Conservation (phyloP, 2,329 filamentous ascomycete species). For the Claviceps pazoutovae region DNA sequence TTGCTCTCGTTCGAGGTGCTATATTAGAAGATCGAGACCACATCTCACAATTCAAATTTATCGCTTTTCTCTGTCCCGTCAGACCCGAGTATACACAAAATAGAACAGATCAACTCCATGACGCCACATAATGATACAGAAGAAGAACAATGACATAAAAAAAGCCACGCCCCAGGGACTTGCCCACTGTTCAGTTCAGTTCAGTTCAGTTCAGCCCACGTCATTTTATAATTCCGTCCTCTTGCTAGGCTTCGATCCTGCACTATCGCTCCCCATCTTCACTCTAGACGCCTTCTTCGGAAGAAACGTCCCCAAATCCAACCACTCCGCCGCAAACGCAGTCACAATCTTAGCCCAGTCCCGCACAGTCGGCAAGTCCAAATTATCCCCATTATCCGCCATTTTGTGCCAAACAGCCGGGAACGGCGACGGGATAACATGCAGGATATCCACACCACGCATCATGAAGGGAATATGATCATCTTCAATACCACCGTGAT, state of each 20-base stretch:
- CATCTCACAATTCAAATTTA: no score
- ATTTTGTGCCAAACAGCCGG: slow-evolving; percentile 82
- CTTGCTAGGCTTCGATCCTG: slow-evolving; percentile 12
- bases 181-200: not conserved
- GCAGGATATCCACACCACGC: slow-evolving; percentile 74
- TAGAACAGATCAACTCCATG: not conserved
- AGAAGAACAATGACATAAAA: not conserved
- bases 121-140: not conserved
- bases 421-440: slow-evolving; percentile 63
- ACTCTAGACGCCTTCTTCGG: slow-evolving; percentile 14
- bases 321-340: slow-evolving; percentile 81
- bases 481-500: slow-evolving; percentile 50
- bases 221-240: slow-evolving; percentile 18
- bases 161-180: not conserved
- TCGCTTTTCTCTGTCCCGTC: no score
- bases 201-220: not conserved
- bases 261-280: slow-evolving; percentile 15
- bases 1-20: no score
- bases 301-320: slow-evolving; percentile 50
- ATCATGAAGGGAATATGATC: slow-evolving; percentile 87
- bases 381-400: slow-evolving; percentile 67
- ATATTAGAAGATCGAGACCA: no score
- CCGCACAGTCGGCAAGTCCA: slow-evolving; percentile 65
- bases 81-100: no score
- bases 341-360: slow-evolving; percentile 82